Base-by-base conservation (phyloP, 768 basidiomycete species). In the Calocera cornea region DNA sequence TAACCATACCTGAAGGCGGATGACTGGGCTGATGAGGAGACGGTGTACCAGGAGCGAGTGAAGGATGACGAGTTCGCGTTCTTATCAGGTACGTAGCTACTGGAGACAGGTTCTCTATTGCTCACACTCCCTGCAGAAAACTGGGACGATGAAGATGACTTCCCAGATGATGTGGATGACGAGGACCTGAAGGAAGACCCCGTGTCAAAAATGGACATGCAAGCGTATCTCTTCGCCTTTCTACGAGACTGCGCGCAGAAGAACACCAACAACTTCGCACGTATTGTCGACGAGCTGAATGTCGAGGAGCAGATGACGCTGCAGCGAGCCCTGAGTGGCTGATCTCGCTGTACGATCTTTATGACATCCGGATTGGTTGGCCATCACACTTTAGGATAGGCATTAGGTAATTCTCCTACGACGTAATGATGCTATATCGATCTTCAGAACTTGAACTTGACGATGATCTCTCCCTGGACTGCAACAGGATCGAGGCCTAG, bases 21-120 rank as follows among this genome's bases (percentile, higher is more conserved):
- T 36, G 91, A 92, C n/a, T 98, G 95, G 95, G 83, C 85, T 11
- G 94, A 97, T 72, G 93, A 94, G 73, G 93, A 90, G 67, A 84
- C 82, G 63, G 75, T 83, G 36, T 78, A 84, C 64, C 82, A 84
- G 72, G 24, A 69, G 64, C 24, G 72, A 36, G 16, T 82, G 72
- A 88, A 85, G 72, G 80, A 85, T 64, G 89, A 90, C n/a, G 89
- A 92, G 72, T 85, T 90, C 70, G 85, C 86, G 27, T 91, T 86
- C 79, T 78, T 97, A 40, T 92, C 92, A 3, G 76, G 79, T 79
- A 67, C 50, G 77, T 50, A 19, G 8, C 65, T 66, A 40, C 38
- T 19, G 36, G 3, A 7, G 0, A n/a, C 7, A 1, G 12, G 7
- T 0, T 5, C 54, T 72, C 90, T 93, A 63, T 82, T 92, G 80